Base-by-base conservation (phyloP, 1,139 yeast genomes). In the Hyphopichia buzzinii region DNA sequence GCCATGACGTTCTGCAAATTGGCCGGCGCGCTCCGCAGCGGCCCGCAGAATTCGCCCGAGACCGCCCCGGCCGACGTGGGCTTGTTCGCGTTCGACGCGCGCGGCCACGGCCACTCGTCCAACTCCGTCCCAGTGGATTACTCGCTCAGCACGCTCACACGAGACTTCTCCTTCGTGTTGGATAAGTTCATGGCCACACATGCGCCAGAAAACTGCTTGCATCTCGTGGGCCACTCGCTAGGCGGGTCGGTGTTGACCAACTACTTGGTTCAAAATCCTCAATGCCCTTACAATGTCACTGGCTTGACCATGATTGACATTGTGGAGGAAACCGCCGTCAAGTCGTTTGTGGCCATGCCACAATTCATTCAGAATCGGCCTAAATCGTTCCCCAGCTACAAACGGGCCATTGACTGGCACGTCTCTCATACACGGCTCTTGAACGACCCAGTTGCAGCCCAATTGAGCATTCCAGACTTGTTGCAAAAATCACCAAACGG, bases 271-370 rank as follows among this genome's bases (percentile, higher is more conserved):
- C 35, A 16, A 2, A 15, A 45, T 49, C 42, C 55, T 25, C 38
- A 40, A 5, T 35, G 46, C 14, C 33, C 37, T 6, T 41, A 50
- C 38, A 46, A 62, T 37, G 50, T 80, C 2, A 66, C 70, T 30
- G 98, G 97, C 0, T 60, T 92, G 4, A 75, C 78, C 0, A 79
- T 90, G 67, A 61, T 92, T 17, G 99, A 92, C 57, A 94, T 94
- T 2, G 97, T 92, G 3, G 98, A 92, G 54, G 97, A 90, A 42
- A 84, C 92, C 0, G 97, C 97, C 0, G 68, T 84, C 2, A 73
- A 75, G 25, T 80, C 96, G 0, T 63, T 92, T 5, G 52, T 59
- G 4, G 68, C 78, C 3, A 90, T 92, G 88, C 76, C 80, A 3
- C 52, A 58, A 16, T 85, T 86, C 44, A 66, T 92, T 6, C 55